Base-by-base conservation (phyloP, 176 grass and related monocot species). In the Triticum monococcum region DNA sequence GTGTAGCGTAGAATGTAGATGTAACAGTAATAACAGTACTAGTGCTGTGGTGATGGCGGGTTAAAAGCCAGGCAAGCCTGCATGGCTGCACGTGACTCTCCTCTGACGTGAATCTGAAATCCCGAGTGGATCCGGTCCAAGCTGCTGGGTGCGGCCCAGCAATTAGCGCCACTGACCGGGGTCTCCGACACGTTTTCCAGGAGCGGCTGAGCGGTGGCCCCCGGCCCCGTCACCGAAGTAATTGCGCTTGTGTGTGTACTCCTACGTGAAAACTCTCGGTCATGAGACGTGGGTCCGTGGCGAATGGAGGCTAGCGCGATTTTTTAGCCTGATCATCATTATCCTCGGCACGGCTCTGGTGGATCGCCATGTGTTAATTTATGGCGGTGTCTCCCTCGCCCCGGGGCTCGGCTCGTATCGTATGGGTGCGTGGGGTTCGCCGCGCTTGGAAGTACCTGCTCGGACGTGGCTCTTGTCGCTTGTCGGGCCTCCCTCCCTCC, bases 361-460 rank as follows among this genome's bases (percentile, higher is more conserved):
- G 36, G 8, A 60, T 86, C 18, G 16, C 28, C 87, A 80, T 89
- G 87, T 89, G 90, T 86, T 80, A 22, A 80, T 86, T 87, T 11
- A 82, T 41, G 63, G 86, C 33, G 88, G 83, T 72, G 88, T 86
- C 86, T 36, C 38, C 75, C 78, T 84, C 76, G 69, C 31, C 52
- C 91, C 63, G 24, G 37, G 72, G 50, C 50, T 71, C 36, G 59
- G 57, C 9, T 68, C 4, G 81, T 38, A 81, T 83, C 48, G 48
- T 52, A 50, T 13, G 80, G 83, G 67, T 11, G 80, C 8, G 67
- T 83, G 75, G 87, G 57, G 80, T 18, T 78, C 79, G 41, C 68
- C 57, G 74, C 72, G 38, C 37, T 83, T 89, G 87, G 87, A 67
- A 26, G 59, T 36, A 79, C 56, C 79, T 72, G 74, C 59, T 5